Conservation (phyloP, 495 filamentous ascomycete species). For the Annulohypoxylon moriforme region DNA sequence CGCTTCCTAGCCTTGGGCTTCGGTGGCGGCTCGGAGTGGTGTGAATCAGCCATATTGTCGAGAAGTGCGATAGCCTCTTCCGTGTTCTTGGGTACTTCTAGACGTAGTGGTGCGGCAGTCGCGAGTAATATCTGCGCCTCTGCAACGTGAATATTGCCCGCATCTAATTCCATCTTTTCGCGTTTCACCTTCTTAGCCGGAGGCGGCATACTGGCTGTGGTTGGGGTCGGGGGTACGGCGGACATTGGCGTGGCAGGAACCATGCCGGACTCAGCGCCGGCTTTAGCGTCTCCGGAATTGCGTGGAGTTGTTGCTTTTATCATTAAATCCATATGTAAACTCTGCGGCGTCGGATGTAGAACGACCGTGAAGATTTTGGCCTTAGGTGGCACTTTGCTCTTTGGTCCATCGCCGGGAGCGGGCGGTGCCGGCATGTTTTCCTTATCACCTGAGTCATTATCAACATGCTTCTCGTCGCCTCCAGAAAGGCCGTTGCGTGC, state of each 20-base stretch:
- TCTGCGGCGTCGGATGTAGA: slow-evolving; percentile 84
- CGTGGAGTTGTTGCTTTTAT: slow-evolving; percentile 78
- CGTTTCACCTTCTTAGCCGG: slow-evolving; percentile 76
- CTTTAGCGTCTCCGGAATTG: slow-evolving; percentile 56
- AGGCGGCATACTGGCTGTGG: slow-evolving; percentile 61
- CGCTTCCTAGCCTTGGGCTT: slow-evolving; percentile 90
- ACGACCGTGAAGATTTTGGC: slow-evolving; percentile 80
- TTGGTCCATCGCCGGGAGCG: slow-evolving; percentile 58
- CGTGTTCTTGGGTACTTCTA: slow-evolving; percentile 76
- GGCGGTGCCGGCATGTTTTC: slow-evolving; percentile 65
- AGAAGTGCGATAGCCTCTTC: slow-evolving; percentile 76
- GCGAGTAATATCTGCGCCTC: slow-evolving; percentile 77
- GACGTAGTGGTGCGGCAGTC: slow-evolving; percentile 77
- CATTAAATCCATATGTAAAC: slow-evolving; percentile 75
- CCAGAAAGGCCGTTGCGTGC: slow-evolving; percentile 48
- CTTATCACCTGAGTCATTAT: slow-evolving; percentile 48
- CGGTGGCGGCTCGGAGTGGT: slow-evolving; percentile 79
- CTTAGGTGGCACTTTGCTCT: slow-evolving; percentile 63
- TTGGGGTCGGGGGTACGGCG: slow-evolving; percentile 70
- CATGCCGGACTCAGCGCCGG: slow-evolving; percentile 62
- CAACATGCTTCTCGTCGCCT: slow-evolving; percentile 48
- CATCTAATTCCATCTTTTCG: slow-evolving; percentile 78
- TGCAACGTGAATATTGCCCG: slow-evolving; percentile 73
- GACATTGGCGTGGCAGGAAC: slow-evolving; percentile 73
- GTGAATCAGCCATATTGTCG: slow-evolving; percentile 73